Conservation (phyloP, 2,329 filamentous ascomycete species). For the Ophiocordyceps unilateralis region DNA sequence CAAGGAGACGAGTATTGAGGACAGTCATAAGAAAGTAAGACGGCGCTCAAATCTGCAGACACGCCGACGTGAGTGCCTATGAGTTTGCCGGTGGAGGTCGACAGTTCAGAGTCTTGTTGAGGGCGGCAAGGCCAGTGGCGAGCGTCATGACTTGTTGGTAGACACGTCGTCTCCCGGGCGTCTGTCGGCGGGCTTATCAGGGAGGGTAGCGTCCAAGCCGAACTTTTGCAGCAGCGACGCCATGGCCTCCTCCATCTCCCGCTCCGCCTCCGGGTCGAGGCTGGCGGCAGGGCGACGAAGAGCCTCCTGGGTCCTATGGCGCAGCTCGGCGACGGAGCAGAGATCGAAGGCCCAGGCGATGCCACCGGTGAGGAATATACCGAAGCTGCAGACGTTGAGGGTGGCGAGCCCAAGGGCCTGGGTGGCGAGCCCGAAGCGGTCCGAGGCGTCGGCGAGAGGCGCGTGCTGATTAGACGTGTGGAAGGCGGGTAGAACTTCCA, state of each 20-base stretch:
- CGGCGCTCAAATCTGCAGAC: background rate
- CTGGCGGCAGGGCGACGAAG: slow-evolving; percentile 15
- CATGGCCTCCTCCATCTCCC: slow-evolving; percentile 45
- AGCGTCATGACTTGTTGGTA: background rate
- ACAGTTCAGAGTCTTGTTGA: background rate
- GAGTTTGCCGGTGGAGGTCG: background rate
- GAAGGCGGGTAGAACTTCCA: slow-evolving; percentile 49
- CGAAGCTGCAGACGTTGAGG: slow-evolving; percentile 63
- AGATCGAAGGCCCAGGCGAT: slow-evolving; percentile 65
- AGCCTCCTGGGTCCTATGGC: slow-evolving; percentile 28
- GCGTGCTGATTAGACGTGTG: slow-evolving; percentile 41
- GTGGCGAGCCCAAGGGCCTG: slow-evolving; percentile 79
- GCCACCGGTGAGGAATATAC: slow-evolving; percentile 58
- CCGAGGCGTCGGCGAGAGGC: slow-evolving; percentile 10
- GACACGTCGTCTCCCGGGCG: background rate
- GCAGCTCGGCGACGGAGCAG: slow-evolving; percentile 47
- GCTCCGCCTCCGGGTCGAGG: slow-evolving; percentile 31
- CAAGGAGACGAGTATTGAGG: too few species aligned
- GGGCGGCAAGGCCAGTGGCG: background rate
- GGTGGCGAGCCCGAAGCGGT: slow-evolving; percentile 44
- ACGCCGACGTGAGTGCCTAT: background rate
- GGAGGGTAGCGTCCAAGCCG: slow-evolving; percentile 13
- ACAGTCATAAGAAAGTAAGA: background rate
- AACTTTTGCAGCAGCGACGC: slow-evolving; percentile 37
- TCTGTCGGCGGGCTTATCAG: background rate